Conservation (phyloP, 1,139 yeast species). For the Yamadazyma songkhlaensis region DNA sequence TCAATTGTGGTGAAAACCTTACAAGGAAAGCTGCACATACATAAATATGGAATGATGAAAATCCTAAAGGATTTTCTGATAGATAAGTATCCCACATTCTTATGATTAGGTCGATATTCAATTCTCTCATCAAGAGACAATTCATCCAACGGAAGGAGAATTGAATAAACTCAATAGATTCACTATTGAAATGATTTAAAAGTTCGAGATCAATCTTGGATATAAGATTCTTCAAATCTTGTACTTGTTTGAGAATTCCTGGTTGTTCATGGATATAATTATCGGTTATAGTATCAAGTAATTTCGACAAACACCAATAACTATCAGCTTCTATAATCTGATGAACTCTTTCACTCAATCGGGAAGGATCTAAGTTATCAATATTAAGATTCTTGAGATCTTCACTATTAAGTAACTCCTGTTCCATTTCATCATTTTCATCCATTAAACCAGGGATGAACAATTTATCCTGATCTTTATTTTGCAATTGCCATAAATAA, state of each 20-base stretch:
- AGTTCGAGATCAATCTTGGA: conserved; percentile 75
- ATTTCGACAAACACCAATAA: conserved; percentile 91
- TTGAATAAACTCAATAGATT: conserved; percentile 88
- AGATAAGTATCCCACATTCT: conserved; percentile 99
- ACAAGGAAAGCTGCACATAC: conserved; percentile 98
- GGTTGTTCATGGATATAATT: conserved; percentile 98
- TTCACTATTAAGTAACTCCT: conserved; percentile 26
- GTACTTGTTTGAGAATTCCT: conserved; percentile 89
- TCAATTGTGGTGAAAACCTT: conserved; percentile 75
- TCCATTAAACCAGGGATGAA: conserved; percentile 37
- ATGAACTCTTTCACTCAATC: conserved; percentile 48
- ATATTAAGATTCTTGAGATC: conserved; percentile 21
- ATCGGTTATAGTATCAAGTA: conserved; percentile 92
- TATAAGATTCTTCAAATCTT: conserved; percentile 72
- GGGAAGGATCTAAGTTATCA: conserved; percentile 59
- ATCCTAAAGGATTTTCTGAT: conserved; percentile 84
- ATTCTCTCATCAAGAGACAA: conserved; percentile 91
- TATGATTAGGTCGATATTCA: conserved; percentile 70
- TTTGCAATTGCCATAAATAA: conserved; percentile 53
- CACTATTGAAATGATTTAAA: conserved; percentile 69
- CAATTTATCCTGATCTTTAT: conserved; percentile 23
- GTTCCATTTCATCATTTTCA: conserved; percentile 27
- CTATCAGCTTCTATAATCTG: conserved; percentile 81
- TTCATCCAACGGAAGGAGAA: conserved; percentile 99
- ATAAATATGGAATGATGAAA: conserved; percentile 90